These are phyloP conservation scores for Solanum pimpinellifolium DNA, from an alignment of 257 asterid genomes.

Conservation along the genomic window DNA sequence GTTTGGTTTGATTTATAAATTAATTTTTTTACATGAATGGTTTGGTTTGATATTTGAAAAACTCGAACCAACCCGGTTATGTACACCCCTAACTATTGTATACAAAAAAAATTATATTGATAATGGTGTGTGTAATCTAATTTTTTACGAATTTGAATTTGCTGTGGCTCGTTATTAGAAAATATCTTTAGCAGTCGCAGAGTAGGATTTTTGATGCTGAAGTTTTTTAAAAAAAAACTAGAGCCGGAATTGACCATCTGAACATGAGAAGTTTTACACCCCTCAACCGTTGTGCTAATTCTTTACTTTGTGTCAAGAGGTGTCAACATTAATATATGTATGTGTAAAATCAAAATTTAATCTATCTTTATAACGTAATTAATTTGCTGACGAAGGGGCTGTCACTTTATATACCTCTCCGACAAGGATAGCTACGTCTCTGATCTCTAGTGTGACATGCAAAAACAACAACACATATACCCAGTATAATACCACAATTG, in stretches of 20 bases:
- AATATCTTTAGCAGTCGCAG: no score
- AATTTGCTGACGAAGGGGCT: no score
- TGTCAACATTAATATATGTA: background rate
- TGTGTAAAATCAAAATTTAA: no score
- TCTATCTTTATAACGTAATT: background rate
- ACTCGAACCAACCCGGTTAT: no score
- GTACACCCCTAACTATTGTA: no score
- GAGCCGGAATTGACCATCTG: background rate
- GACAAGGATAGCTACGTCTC: background rate
- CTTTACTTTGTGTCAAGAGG: background rate
- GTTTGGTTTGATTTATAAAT: no score
- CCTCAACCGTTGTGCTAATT: background rate
- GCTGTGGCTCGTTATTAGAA: background rate
- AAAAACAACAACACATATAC: background rate
- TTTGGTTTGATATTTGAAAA: no score
- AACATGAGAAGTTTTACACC: background rate
- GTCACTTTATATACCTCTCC: background rate
- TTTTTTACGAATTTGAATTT: background rate
- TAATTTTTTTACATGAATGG: accelerated
- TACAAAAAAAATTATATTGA: background rate
- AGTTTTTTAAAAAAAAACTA: background rate
- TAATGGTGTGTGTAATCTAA: background rate
- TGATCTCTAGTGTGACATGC: background rate
- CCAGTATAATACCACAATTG: background rate
- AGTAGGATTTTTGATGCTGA: no score